These are phyloP conservation scores for Trametes cubensis DNA, from an alignment of 768 basidiomycete species.

Conservation along the genomic window DNA sequence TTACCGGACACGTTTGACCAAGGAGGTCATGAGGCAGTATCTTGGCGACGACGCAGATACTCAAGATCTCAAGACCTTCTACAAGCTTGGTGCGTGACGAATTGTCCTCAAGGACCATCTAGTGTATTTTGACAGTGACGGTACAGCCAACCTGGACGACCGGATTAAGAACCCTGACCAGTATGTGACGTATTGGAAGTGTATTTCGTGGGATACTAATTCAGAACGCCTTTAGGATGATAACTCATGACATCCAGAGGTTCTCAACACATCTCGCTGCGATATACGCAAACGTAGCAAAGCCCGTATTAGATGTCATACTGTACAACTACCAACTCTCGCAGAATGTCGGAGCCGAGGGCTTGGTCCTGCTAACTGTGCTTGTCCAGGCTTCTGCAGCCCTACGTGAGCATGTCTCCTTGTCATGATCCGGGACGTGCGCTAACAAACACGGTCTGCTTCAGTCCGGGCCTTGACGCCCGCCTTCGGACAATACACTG, in stretches of 20 bases:
- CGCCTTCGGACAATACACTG: conserved; percentile 88
- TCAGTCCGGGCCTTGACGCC: conserved; percentile 88
- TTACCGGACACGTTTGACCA: conserved; percentile 84
- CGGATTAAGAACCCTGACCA: conserved; percentile 96
- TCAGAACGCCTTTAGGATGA: conserved; percentile 61
- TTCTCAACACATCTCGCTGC: conserved; percentile 90
- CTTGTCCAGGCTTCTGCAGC: conserved; percentile 84
- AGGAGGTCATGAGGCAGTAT: conserved; percentile 81
- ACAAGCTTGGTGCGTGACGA: conserved; percentile 73
- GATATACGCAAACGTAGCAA: conserved; percentile 92
- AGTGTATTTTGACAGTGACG: background rate
- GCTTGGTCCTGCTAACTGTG: conserved; percentile 80
- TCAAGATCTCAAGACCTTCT: conserved; percentile 82
- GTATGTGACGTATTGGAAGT: conserved; percentile 41
- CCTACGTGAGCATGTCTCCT: conserved; percentile 55
- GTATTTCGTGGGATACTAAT: conserved; percentile 15
- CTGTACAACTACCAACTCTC: conserved; percentile 96
- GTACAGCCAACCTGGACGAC: conserved; percentile 89
- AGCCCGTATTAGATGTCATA: conserved; percentile 89
- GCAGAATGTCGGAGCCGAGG: conserved; percentile 93
- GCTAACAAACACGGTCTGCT: background rate
- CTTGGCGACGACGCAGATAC: conserved; percentile 71
- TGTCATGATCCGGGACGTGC: background rate
- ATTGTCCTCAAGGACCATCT: background rate
- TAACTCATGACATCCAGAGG: conserved; percentile 93